Conservation (phyloP, 2,329 filamentous ascomycete species). For the Endothia cerciana region DNA sequence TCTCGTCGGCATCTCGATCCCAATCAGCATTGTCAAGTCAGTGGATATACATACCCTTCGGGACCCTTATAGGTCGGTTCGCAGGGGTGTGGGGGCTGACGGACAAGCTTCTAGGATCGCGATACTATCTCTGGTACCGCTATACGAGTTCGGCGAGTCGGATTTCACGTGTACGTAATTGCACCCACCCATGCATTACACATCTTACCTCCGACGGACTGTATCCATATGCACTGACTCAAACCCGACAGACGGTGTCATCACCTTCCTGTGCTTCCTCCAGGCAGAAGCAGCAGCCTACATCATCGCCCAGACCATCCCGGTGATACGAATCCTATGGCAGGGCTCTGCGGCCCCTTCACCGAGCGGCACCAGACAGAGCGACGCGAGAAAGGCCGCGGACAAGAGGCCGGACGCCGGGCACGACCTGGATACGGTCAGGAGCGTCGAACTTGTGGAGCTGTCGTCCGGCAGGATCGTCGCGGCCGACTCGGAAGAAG, state of each 20-base stretch:
- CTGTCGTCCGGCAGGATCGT: slow-evolving; percentile 21
- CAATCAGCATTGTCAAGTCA: slow-evolving; percentile 24
- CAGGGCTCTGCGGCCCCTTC: neutral
- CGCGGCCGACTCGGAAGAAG: slow-evolving; percentile 23
- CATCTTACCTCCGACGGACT: neutral
- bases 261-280: slow-evolving; percentile 14
- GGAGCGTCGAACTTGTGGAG: slow-evolving; percentile 22
- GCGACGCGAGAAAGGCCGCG: neutral
- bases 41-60: neutral
- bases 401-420: neutral
- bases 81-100: neutral
- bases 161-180: slow-evolving; percentile 24
- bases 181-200: neutral
- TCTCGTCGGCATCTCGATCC: slow-evolving; percentile 28
- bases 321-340: slow-evolving; percentile 19
- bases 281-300: slow-evolving; percentile 24
- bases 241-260: slow-evolving; percentile 12
- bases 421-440: no score
- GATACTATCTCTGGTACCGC: slow-evolving; percentile 5
- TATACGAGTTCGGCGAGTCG: slow-evolving; percentile 12
- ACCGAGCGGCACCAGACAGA: neutral
- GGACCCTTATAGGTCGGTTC: no score
- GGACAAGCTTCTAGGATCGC: neutral
- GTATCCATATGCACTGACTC: neutral
- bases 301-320: slow-evolving; percentile 24